A percentile compares a stretch with the other conserved stretches of the same genome.
These are phyloP conservation scores for Escovopsis sp. DNA, from an alignment of 2,329 filamentous ascomycete species.

Conservation along the genomic window DNA sequence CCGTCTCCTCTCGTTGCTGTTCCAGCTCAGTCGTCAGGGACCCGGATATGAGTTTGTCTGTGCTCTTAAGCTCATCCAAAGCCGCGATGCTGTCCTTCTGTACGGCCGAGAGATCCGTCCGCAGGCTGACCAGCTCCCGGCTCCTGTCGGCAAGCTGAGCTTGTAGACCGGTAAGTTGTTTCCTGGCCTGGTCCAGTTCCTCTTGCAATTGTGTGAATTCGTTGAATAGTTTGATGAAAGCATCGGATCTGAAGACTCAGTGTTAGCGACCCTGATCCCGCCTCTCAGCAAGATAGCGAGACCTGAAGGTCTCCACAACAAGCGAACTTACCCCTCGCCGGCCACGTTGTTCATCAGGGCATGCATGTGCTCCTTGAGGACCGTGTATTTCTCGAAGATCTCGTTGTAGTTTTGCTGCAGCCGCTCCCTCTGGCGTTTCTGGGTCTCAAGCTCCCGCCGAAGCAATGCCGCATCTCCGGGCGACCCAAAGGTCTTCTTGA, in stretches of 20 bases:
- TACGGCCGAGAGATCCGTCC: conserved; percentile 38
- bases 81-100: conserved; percentile 39
- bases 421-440: conserved; percentile 33
- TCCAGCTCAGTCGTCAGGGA: conserved; percentile 46
- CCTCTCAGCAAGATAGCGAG: background rate
- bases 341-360: conserved; percentile 35
- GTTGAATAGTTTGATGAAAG: conserved; percentile 36
- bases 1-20: conserved; percentile 35
- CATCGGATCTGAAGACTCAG: conserved; percentile 34
- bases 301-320: background rate
- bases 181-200: conserved; percentile 33
- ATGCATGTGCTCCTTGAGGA: conserved; percentile 43
- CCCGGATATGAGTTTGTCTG: conserved; percentile 42
- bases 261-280: conserved; percentile 29
- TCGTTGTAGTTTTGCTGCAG: conserved; percentile 41
- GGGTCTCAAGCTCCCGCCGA: conserved; percentile 40
- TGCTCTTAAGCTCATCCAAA: conserved; percentile 42
- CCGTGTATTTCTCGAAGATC: conserved; percentile 41
- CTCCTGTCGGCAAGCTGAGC: conserved; percentile 36
- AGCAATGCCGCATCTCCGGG: conserved; percentile 39
- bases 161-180: conserved; percentile 28
- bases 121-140: conserved; percentile 38
- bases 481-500: conserved; percentile 39
- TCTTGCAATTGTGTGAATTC: conserved; percentile 29
- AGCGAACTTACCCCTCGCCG: conserved; percentile 40